These are phyloP conservation scores for Sclerotinia sclerotiorum DNA, from an alignment of 2,329 filamentous ascomycete genomes.

Conservation along the genomic window DNA sequence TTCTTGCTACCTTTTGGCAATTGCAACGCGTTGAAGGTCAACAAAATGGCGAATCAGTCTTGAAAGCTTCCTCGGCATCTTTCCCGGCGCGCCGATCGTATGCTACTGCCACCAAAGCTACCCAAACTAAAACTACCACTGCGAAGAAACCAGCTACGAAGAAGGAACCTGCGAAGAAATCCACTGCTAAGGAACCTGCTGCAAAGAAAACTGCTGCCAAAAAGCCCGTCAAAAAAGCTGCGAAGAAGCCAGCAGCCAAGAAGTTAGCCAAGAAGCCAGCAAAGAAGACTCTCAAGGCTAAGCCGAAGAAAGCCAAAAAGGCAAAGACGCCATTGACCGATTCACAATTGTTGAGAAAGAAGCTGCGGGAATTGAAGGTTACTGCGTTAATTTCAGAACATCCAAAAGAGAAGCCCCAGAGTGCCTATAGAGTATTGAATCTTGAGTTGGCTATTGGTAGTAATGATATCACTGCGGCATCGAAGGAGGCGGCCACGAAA, in stretches of 20 bases:
- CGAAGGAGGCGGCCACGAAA: slow-evolving; percentile 30
- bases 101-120: slow-evolving; percentile 35
- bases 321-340: slow-evolving; percentile 36
- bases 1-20: slow-evolving; percentile 31
- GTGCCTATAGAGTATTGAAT: slow-evolving; percentile 26
- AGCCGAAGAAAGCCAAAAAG: slow-evolving; percentile 15
- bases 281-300: slow-evolving; percentile 37
- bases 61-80: slow-evolving; percentile 23
- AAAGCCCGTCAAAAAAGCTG: slow-evolving; percentile 24
- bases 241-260: slow-evolving; percentile 21
- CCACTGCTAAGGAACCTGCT: slow-evolving; percentile 17
- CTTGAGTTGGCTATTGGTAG: slow-evolving; percentile 37
- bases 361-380: not conserved
- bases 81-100: slow-evolving; percentile 29
- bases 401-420: slow-evolving; percentile 14
- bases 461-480: slow-evolving; percentile 23
- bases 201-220: slow-evolving; percentile 29
- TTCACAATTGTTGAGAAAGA: not conserved
- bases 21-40: slow-evolving; percentile 33
- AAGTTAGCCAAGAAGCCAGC: slow-evolving; percentile 28
- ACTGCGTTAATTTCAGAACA: slow-evolving; percentile 1
- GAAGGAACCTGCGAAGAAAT: slow-evolving; percentile 18
- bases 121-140: slow-evolving; percentile 17
- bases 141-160: slow-evolving; percentile 25
- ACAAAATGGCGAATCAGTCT: slow-evolving; percentile 26